These are phyloP conservation scores for Coleophoma eucalyptorum DNA, from an alignment of 2,329 filamentous ascomycete species.

Conservation along the genomic window DNA sequence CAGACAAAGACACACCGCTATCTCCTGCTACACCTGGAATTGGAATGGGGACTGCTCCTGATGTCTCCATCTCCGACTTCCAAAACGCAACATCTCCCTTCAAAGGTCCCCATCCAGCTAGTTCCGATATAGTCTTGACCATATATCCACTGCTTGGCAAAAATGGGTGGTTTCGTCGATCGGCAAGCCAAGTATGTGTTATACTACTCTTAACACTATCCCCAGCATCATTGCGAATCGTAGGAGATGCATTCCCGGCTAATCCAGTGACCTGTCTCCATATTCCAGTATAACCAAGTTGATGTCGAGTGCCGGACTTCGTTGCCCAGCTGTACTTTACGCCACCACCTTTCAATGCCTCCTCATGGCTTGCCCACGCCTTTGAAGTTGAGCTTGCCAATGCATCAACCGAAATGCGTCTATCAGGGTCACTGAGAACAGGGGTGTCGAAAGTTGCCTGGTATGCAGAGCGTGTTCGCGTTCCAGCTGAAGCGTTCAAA, in stretches of 20 bases:
- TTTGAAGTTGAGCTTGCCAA: slow-evolving; percentile 84
- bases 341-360: slow-evolving; percentile 75
- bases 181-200: slow-evolving; percentile 75
- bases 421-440: slow-evolving; percentile 77
- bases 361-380: slow-evolving; percentile 90
- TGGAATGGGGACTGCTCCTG: slow-evolving; percentile 69
- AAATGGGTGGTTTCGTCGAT: slow-evolving; percentile 79
- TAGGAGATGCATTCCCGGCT: slow-evolving; percentile 70
- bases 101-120: slow-evolving; percentile 83
- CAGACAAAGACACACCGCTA: slow-evolving; percentile 79
- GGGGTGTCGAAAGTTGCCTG: slow-evolving; percentile 82
- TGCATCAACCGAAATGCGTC: slow-evolving; percentile 74
- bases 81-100: slow-evolving; percentile 90
- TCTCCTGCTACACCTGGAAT: slow-evolving; percentile 65
- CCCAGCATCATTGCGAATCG: slow-evolving; percentile 79
- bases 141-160: slow-evolving; percentile 81
- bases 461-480: slow-evolving; percentile 87
- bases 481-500: slow-evolving; percentile 83
- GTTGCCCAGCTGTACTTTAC: slow-evolving; percentile 74
- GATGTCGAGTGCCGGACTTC: slow-evolving; percentile 62
- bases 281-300: slow-evolving; percentile 73
- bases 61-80: slow-evolving; percentile 84
- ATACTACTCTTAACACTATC: slow-evolving; percentile 88
- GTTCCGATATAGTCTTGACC: slow-evolving; percentile 70
- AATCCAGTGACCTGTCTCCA: slow-evolving; percentile 90